Evolutionary conservation across 164 flowering plant genomes (phyloP), one percentile per base, ranked within the genome.

Genomic region (Brasenia schreberi): DNA sequence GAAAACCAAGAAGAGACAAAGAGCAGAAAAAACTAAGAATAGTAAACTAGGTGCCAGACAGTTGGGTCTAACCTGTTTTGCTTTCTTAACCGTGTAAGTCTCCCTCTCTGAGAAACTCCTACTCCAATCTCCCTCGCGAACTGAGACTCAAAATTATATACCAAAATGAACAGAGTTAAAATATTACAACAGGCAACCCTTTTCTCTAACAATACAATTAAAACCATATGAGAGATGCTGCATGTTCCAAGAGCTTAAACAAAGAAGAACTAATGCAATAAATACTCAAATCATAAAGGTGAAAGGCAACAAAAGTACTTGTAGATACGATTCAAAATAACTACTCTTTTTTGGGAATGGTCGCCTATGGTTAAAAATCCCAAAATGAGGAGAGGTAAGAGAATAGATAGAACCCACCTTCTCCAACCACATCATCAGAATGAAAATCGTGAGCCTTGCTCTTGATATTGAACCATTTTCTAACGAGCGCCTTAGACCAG

Each of bases 391-490:
- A 45, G 7, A 9, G 10, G 42, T 42, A 12, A 66, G 53, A 43
- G 53, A 63, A 42, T 61, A 42, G 11, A 11, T 27, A 43, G 43
- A 43, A 63, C 63, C 23, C 64, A 71, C 56, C 56, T 49, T 49
- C 56, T 49, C 16, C 56, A 49, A 49, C 56, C 12, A 77, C 81
- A 64, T 79, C 86, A 81, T 88, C 87, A n/a, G 92, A 83, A 45
- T 84, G 89, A 73, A 82, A 85, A 42, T 87, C 86, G 61, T 87
- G 88, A 65, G 74, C 71, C 72, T 87, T 91, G 81, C 90, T 79
- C 83, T 81, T 88, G 81, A 85, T 82, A 74, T 87, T 91, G 81
- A 88, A 85, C 96, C 84, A 84, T 71, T 87, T 91, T 65, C 88
- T 84, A 53, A 91, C 87, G 84, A 88, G 73, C 64, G 78, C 81